These are phyloP conservation scores for Podospora tetraspora DNA, from an alignment of 495 filamentous ascomycete species.

Conservation along the genomic window DNA sequence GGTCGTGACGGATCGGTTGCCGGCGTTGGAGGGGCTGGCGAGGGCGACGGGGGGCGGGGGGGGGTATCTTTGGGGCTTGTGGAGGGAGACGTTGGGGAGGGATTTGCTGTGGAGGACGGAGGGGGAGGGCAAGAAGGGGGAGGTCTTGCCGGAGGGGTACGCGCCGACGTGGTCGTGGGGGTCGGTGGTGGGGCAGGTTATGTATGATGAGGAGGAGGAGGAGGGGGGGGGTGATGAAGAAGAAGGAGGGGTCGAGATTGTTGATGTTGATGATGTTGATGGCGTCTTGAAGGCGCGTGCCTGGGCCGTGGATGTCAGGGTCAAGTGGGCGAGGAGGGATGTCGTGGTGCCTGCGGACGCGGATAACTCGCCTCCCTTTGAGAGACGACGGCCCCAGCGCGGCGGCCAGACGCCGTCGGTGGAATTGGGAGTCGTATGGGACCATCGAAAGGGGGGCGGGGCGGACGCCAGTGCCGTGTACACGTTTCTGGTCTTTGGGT, in stretches of 20 bases:
- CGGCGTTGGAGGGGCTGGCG: neutral
- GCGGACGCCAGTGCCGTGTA: neutral
- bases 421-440: neutral
- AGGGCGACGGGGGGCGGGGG: neutral
- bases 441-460: neutral
- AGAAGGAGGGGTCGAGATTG: neutral
- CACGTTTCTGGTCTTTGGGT: neutral
- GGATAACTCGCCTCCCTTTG: neutral
- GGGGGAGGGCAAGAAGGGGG: neutral
- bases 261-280: neutral
- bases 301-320: neutral
- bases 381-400: neutral
- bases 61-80: neutral
- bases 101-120: neutral
- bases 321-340: neutral
- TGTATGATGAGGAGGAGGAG: neutral
- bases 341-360: neutral
- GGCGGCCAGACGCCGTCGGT: neutral
- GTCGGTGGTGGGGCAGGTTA: neutral
- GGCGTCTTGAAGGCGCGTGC: neutral
- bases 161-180: constrained; percentile 4
- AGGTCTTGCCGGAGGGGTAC: neutral
- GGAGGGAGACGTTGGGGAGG: neutral
- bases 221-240: neutral
- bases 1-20: neutral